Evolutionary conservation across 2,329 filamentous ascomycete genomes (phyloP), one percentile per base, ranked within the genome.

Genomic region (Aspergillus transmontanensis): DNA sequence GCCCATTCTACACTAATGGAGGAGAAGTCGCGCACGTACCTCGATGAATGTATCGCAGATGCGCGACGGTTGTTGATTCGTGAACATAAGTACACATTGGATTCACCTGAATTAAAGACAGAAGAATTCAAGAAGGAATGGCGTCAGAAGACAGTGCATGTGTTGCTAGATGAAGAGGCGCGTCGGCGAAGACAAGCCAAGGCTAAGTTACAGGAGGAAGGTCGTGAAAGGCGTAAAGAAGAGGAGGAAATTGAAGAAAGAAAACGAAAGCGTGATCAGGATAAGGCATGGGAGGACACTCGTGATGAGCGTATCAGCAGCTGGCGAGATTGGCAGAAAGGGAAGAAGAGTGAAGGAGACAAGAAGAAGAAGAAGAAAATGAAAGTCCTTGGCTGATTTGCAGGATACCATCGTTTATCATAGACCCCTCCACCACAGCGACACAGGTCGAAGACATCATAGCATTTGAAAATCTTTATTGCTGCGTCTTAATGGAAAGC

Each of bases 161-260:
- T 99, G 51, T 86, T 99, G 69, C 88, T 97, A 72, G 95, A 99
- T 73, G 94, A 96, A 75, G 95, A 98, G 81, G 87, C 93, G 73
- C 86, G 95, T 58, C 85, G 93, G 60, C 85, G 92, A 64, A 86
- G 93, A 69, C 94, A 97, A 84, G 79, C 94, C 76, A 96, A 96
- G 82, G 95, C 92, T 46, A 91, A 95, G 83, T 90, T 99, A 89
- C 93, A 96, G 79, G 95, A 99, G 79, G 94, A 99, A 78, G 95
- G 95, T 7, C 85, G 95, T 60, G 90, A 95, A 82, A 89, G 96
- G 85, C 87, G 89, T 75, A 91, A 90, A 76, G 89, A 89, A 72
- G 95, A 99, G 26, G 91, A 93, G 71, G 94, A 97, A 80, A 65
- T 91, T 11, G 93, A 94, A 72, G 86, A 86, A 69, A 83, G 92